Base-by-base conservation (phyloP, 495 filamentous ascomycete species). In the Neurospora tetrasperma region DNA sequence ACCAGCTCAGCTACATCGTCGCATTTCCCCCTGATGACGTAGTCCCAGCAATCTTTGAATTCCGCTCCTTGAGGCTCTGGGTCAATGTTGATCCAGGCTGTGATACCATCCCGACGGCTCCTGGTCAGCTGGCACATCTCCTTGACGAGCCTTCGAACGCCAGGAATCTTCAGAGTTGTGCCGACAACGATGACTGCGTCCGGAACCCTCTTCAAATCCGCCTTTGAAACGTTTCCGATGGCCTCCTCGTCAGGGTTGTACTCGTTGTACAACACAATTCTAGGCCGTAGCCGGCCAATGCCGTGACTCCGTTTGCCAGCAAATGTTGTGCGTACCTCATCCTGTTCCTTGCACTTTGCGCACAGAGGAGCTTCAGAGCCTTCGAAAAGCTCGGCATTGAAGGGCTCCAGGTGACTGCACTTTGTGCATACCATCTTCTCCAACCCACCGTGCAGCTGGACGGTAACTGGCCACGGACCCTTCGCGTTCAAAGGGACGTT, bases 211-310 rank as follows among this genome's bases (percentile, higher is more conserved):
- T 92, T 90, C 31, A 98, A 82, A 79, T 99, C 96, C 3, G 93
- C 89, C 68, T 87, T 89, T 73, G 94, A 92, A 14, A 97, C 93
- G 9, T 93, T 90, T 16, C 96, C 94, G 78, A 99, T 99, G 23
- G 96, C 94, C 74, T 97, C 95, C 69, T 94, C 93, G 74, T 99
- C 96, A 1, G 96, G 95, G 78, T 97, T 97, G 79, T 93, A 91
- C 80, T 99, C 96, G 81, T 99, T 97, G 84, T 99, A 99, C 35
- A 99, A 85, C 2, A 98, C 94, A 81, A 99, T 97, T 31, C 96
- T 90, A 20, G 96, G 96, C 35, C 96, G 90, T 73, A 99, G 85
- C 71, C 92, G 89, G 39, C 96, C 96, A 72, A 99, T 91, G 2
- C 96, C 96, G 79, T 98, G 96, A 79, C 94, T 97, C 70, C 96